A percentile compares a stretch with the other conserved stretches of the same genome.
These are phyloP conservation scores for Solanum hybrid DNA, from an alignment of 305 asterid genomes.

Conservation along the genomic window DNA sequence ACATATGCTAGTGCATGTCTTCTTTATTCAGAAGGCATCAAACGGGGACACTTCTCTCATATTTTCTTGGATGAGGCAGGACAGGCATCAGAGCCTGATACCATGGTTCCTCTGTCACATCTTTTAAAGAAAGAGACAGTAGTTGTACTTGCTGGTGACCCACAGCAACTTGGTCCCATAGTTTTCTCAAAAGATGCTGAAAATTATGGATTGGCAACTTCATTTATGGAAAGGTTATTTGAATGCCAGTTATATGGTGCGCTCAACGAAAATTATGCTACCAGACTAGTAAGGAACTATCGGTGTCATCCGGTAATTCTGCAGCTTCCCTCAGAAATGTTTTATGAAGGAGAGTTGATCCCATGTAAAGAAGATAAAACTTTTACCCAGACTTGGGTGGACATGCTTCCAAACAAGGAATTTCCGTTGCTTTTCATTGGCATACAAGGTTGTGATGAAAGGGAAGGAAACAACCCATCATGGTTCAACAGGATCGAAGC, in stretches of 20 bases:
- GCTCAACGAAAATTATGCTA: constrained; percentile 40
- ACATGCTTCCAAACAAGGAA: constrained; percentile 51
- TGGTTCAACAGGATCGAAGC: constrained; percentile 95
- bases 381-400: constrained; percentile 24
- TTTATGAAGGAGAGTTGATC: constrained; percentile 57
- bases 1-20: constrained; percentile 69
- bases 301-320: constrained; percentile 75
- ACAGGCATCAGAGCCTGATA: constrained; percentile 96
- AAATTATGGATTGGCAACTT: constrained; percentile 58
- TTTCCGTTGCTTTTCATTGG: constrained; percentile 83
- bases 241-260: constrained; percentile 31
- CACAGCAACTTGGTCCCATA: constrained; percentile 88
- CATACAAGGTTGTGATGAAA: constrained; percentile 84
- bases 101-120: constrained; percentile 80
- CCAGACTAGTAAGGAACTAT: constrained; percentile 65
- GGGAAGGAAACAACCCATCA: constrained; percentile 94
- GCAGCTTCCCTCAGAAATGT: constrained; percentile 67
- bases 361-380: constrained; percentile 46
- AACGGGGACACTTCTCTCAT: constrained; percentile 64
- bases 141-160: constrained; percentile 90
- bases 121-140: constrained; percentile 34
- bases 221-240: constrained; percentile 75
- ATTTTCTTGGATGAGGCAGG: constrained; percentile 96
- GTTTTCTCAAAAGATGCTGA: constrained; percentile 65
- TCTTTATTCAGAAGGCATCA: constrained; percentile 58